These are phyloP conservation scores for Bipolaris zeicola DNA, from an alignment of 2,329 filamentous ascomycete genomes.

Conservation along the genomic window DNA sequence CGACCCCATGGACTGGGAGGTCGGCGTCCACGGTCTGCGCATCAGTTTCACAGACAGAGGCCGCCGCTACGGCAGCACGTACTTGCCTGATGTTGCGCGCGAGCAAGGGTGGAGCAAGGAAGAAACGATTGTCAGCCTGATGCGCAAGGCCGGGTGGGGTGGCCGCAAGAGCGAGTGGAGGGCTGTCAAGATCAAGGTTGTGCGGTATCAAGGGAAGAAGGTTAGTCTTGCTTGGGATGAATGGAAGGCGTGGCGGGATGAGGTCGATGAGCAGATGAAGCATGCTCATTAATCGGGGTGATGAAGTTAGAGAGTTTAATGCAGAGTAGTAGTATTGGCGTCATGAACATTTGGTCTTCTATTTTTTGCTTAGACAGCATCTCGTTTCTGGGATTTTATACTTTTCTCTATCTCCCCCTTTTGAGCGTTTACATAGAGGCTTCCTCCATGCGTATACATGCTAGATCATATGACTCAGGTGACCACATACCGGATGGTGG, in stretches of 20 bases:
- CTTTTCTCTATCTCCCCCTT: too few relatives aligned
- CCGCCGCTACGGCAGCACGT: conserved; percentile 80
- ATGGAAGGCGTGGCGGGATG: conserved; percentile 80
- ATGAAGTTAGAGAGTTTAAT: too few relatives aligned
- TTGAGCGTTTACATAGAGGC: too few relatives aligned
- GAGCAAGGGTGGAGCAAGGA: conserved; percentile 97
- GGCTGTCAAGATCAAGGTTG: conserved; percentile 76
- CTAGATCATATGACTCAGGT: too few relatives aligned
- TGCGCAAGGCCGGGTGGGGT: conserved; percentile 93
- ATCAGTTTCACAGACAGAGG: conserved; percentile 81
- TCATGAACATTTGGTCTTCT: too few relatives aligned
- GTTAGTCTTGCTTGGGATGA: conserved; percentile 71
- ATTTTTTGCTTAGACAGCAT: too few relatives aligned
- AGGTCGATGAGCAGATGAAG: conserved; percentile 59
- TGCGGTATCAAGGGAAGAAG: conserved; percentile 87
- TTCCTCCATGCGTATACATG: too few relatives aligned
- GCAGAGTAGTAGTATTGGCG: too few relatives aligned
- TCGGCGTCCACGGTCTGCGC: conserved; percentile 85
- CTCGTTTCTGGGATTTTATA: too few relatives aligned
- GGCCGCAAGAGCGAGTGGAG: conserved; percentile 72
- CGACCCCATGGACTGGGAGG: conserved; percentile 79
- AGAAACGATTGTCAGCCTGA: conserved; percentile 84
- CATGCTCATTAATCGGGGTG: background rate
- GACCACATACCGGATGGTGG: too few relatives aligned
- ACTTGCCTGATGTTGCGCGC: conserved; percentile 85